Evolutionary conservation across 768 basidiomycete species (phyloP).

Genomic region (Leccinum arenicola): DNA sequence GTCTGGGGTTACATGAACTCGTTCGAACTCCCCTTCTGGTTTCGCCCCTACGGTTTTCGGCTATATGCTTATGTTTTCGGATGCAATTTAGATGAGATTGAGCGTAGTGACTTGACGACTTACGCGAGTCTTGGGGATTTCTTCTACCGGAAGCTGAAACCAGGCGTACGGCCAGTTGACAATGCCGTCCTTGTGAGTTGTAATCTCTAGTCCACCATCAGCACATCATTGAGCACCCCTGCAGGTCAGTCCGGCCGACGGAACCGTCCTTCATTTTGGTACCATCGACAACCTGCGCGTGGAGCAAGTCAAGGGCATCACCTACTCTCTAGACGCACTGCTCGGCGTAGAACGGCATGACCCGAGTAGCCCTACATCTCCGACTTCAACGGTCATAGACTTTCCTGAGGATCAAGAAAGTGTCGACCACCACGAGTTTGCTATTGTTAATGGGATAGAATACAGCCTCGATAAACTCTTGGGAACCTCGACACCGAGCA

Average conservation of each 20-base stretch:
- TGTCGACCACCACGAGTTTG: conserved; percentile 88
- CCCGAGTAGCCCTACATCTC: conserved; percentile 43
- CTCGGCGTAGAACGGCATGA: conserved; percentile 64
- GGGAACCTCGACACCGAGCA: conserved; percentile 46
- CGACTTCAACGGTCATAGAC: conserved; percentile 39
- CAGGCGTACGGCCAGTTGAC: conserved; percentile 78
- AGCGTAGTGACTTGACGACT: conserved; percentile 66
- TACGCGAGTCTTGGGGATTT: conserved; percentile 93
- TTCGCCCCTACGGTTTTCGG: conserved; percentile 86
- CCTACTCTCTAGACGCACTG: conserved; percentile 92
- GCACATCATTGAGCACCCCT: neutral
- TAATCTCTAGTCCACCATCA: neutral
- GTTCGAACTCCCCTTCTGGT: conserved; percentile 90
- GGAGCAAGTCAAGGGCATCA: conserved; percentile 97
- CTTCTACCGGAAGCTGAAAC: conserved; percentile 87
- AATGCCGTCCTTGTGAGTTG: conserved; percentile 63
- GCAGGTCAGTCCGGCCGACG: conserved; percentile 93
- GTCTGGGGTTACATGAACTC: conserved; percentile 97
- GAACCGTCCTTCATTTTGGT: conserved; percentile 89
- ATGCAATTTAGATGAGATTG: conserved; percentile 91
- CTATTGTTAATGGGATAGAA: conserved; percentile 94
- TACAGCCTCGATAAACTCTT: conserved; percentile 92
- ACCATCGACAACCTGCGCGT: conserved; percentile 74
- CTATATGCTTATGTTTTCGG: conserved; percentile 88
- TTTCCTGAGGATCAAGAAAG: conserved; percentile 47